Evolutionary conservation across 78 protist genomes (phyloP), one percentile per base, ranked within the genome.

Genomic region (Dictyostelium capitatum): DNA sequence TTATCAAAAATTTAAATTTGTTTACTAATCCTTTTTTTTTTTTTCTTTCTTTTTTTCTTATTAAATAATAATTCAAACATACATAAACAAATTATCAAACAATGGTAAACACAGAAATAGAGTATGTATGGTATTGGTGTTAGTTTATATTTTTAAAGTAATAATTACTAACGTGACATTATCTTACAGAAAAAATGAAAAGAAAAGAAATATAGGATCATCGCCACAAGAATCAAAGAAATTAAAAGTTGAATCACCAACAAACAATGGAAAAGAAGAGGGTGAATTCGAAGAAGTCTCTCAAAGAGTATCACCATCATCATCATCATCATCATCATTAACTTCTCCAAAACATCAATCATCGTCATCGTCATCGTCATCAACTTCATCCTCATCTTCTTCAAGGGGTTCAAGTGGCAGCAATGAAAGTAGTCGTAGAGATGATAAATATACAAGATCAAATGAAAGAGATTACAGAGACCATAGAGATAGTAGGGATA

Each of bases 191-290:
- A 65, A 10, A 72, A 72, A 72, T 43, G 79, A 72, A 17, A 72
- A 72, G 48, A 72, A 72, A 72, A 72, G 79, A 72, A 47, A 28
- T 72, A 41, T 32, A 43, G 48, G 43, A 72, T 9, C 57, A 43
- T 19, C 25, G 0, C 19, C 78, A 70, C 53, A 69, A 28, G 77
- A 69, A 11, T 28, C 79, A 72, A 72, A 72, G 53, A 72, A 72
- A 20, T 17, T 72, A 72, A 72, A 43, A 72, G 15, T 41, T 41
- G 79, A 72, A 41, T 46, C 56, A 41, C 25, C 57, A n/a, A 2
- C 54, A 20, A 14, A 37, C 43, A 37, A 37, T 20, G 90, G 74
- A 50, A 77, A 83, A 23, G 90, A 77, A 17, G 90, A 83, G 32
- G 69, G 72, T 1, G 80, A 83, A n/a, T 80, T 65, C 37, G 56